These are phyloP conservation scores for Zarea fungicola DNA, from an alignment of 2,329 filamentous ascomycete genomes.

Conservation along the genomic window DNA sequence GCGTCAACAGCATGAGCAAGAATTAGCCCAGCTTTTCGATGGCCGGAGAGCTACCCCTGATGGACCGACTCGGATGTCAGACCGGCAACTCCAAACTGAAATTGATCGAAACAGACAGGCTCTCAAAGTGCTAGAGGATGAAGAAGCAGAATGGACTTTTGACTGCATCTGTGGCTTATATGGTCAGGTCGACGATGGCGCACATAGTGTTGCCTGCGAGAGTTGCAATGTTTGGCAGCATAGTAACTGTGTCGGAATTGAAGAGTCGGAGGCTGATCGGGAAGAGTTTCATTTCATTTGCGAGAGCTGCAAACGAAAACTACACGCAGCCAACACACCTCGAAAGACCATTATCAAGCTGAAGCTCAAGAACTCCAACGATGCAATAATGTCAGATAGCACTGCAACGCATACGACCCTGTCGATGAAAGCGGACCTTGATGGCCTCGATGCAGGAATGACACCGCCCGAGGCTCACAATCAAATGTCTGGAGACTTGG, in stretches of 20 bases:
- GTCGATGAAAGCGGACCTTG: too few species aligned
- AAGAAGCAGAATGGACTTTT: conserved; percentile 89
- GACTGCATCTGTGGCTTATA: conserved; percentile 90
- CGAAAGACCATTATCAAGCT: conserved; percentile 45
- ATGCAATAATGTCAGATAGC: not conserved
- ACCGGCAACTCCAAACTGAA: conserved; percentile 74
- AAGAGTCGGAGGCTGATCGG: conserved; percentile 71
- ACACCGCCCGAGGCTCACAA: too few species aligned
- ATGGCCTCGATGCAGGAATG: too few species aligned
- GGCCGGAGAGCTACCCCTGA: conserved; percentile 58
- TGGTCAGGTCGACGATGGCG: conserved; percentile 90
- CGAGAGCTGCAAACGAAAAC: conserved; percentile 65
- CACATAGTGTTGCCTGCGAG: conserved; percentile 91
- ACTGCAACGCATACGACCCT: not conserved
- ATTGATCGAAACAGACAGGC: conserved; percentile 76
- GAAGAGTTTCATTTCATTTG: conserved; percentile 88
- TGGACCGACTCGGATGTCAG: conserved; percentile 61
- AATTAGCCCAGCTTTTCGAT: conserved; percentile 73
- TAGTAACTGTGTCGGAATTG: conserved; percentile 82
- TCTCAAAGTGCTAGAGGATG: conserved; percentile 62
- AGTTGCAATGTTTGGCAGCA: conserved; percentile 96
- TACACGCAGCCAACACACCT: conserved; percentile 59
- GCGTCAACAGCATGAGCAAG: conserved; percentile 77
- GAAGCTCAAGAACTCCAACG: conserved; percentile 35
- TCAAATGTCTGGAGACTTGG: too few species aligned